Conservation (phyloP, 371 early-diverging fungal genomes). For the Batrachochytrium dendrobatidis region DNA sequence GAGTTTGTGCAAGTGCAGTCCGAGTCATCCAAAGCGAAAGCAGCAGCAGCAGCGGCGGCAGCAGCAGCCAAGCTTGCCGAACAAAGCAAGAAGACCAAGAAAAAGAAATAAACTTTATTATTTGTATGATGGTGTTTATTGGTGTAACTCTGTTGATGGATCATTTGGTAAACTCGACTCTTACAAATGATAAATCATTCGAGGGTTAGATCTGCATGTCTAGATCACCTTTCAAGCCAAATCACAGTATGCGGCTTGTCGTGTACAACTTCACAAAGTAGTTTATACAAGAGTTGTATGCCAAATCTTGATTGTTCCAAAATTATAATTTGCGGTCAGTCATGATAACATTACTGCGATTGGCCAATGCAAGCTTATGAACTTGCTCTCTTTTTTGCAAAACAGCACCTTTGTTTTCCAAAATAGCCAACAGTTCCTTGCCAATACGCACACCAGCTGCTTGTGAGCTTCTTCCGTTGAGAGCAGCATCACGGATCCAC, state of each 20-base stretch:
- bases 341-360: constrained; percentile 50
- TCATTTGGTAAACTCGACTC: no score
- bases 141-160: no score
- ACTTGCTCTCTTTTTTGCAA: constrained; percentile 51
- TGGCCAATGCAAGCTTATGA: constrained; percentile 64
- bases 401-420: constrained; percentile 63
- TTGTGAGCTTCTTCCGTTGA: constrained; percentile 48
- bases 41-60: constrained; percentile 6
- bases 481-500: constrained; percentile 80
- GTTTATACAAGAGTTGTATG: no score
- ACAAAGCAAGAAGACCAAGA: constrained; percentile 17
- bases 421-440: constrained; percentile 71
- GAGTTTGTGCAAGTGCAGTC: constrained; percentile 2
- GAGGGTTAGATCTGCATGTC: no score
- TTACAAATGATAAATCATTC: no score
- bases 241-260: no score
- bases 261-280: no score
- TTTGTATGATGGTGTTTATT: no score
- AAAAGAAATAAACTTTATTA: constrained; percentile 3
- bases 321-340: constrained; percentile 12
- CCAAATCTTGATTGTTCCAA: no score
- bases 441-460: constrained; percentile 66
- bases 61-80: constrained; percentile 6
- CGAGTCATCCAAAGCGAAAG: background rate
- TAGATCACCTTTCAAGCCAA: no score